A percentile compares a stretch with the other conserved stretches of the same genome.
Conservation (phyloP, 495 filamentous ascomycete genomes). For the Xylaria telfairii region DNA sequence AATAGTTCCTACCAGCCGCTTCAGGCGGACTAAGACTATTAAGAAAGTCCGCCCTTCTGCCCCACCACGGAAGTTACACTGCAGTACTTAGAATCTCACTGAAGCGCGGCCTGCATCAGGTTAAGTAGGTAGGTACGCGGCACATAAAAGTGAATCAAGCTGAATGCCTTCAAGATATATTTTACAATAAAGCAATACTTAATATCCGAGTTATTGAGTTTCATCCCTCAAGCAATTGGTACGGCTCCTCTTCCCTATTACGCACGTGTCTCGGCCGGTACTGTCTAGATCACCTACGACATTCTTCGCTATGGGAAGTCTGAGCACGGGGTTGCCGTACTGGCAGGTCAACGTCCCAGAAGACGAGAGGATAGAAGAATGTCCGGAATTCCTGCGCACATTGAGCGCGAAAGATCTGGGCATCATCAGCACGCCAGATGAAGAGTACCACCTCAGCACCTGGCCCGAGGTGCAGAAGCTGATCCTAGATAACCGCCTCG, state of each 20-base stretch:
- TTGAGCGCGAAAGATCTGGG: conserved; percentile 60
- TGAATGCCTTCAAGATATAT: neutral
- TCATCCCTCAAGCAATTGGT: neutral
- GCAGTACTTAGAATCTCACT: neutral
- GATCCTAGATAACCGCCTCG: conserved; percentile 69
- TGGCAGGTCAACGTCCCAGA: conserved; percentile 81
- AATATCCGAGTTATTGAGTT: neutral
- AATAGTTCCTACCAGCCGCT: neutral
- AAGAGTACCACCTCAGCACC: conserved; percentile 57
- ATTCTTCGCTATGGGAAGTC: conserved; percentile 39
- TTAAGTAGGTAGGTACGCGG: neutral
- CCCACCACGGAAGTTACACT: conserved; percentile 3
- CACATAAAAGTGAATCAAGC: neutral
- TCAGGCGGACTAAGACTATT: neutral
- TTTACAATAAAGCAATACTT: neutral
- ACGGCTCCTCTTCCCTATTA: neutral
- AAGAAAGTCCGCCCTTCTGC: neutral
- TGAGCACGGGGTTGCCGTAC: conserved; percentile 59
- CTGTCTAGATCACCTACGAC: neutral
- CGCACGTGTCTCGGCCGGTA: neutral
- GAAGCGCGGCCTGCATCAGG: neutral
- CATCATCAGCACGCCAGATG: conserved; percentile 71
- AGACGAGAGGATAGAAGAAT: conserved; percentile 63
- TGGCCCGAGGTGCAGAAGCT: conserved; percentile 71
- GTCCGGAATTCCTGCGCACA: conserved; percentile 70